These are phyloP conservation scores for Alternaria sp. DNA, from an alignment of 2,329 filamentous ascomycete genomes.

Conservation along the genomic window DNA sequence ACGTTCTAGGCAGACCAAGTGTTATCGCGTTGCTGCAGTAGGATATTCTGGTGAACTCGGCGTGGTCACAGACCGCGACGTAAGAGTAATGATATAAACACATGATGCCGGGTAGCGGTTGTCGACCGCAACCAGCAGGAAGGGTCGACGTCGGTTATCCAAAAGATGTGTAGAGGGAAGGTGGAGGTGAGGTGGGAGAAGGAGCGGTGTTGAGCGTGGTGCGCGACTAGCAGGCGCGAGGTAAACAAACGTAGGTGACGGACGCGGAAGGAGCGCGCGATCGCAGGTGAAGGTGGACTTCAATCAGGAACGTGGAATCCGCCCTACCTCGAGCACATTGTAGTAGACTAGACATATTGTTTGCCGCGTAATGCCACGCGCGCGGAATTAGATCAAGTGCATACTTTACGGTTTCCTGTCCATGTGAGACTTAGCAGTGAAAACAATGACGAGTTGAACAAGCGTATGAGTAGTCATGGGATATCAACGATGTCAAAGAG, in stretches of 20 bases:
- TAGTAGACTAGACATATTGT: not conserved
- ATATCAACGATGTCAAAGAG: not conserved
- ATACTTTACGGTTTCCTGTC: not conserved
- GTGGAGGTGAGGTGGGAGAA: not conserved
- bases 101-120: constrained; percentile 31
- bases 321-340: not conserved
- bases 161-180: constrained; percentile 8
- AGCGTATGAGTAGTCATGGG: not conserved
- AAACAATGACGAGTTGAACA: not conserved
- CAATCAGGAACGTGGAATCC: not conserved
- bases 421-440: not conserved
- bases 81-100: constrained; percentile 46
- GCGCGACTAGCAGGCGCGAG: not conserved
- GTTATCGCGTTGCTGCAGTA: constrained; percentile 41
- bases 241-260: constrained; percentile 6
- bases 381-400: not conserved
- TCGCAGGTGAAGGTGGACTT: constrained; percentile 3
- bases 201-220: not conserved
- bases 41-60: constrained; percentile 34
- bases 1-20: constrained; percentile 27
- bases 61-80: constrained; percentile 41
- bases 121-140: constrained; percentile 12
- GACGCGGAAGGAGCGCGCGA: constrained; percentile 5
- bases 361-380: not conserved
- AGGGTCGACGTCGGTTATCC: constrained; percentile 7